phyloP scores from a whole-genome alignment of 1,284 basidiomycete species.

The Trametes sp. region DNA sequence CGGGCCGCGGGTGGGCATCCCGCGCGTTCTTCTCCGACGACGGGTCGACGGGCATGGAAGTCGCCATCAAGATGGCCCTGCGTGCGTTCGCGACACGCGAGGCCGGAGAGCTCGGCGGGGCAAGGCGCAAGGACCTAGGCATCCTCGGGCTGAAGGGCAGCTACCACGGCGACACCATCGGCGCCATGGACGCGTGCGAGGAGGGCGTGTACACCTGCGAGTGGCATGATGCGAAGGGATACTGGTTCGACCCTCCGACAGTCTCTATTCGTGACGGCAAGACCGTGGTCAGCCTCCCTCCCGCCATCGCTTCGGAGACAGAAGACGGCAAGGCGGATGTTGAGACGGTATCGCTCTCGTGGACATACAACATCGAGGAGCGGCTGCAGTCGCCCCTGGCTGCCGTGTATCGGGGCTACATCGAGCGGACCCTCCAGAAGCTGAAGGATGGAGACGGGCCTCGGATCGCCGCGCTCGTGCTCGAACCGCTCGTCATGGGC shows the following conservation, averaged over 20 bases:
- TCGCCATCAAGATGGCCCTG: constrained; percentile 96
- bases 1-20: constrained; percentile 89
- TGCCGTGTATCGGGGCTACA: constrained; percentile 66
- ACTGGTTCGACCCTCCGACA: constrained; percentile 92
- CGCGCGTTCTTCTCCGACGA: constrained; percentile 95
- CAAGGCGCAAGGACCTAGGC: constrained; percentile 69
- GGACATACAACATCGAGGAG: constrained; percentile 76
- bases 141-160: constrained; percentile 91
- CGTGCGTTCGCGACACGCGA: constrained; percentile 71
- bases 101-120: constrained; percentile 40
- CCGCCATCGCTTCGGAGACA: constrained; percentile 51
- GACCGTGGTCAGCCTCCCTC: constrained; percentile 67
- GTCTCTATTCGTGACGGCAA: constrained; percentile 73
- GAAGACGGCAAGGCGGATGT: constrained; percentile 41
- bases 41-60: constrained; percentile 95
- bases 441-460: constrained; percentile 51
- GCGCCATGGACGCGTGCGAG: constrained; percentile 95
- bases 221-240: constrained; percentile 94
- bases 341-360: constrained; percentile 58
- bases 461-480: constrained; percentile 76
- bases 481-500: constrained; percentile 95
- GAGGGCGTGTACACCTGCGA: constrained; percentile 95
- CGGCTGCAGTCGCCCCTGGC: constrained; percentile 74
- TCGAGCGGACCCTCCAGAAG: constrained; percentile 61
- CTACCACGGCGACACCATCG: constrained; percentile 98